Conservation (phyloP, 257 asterid species). For the Nicotiana tabacum region DNA sequence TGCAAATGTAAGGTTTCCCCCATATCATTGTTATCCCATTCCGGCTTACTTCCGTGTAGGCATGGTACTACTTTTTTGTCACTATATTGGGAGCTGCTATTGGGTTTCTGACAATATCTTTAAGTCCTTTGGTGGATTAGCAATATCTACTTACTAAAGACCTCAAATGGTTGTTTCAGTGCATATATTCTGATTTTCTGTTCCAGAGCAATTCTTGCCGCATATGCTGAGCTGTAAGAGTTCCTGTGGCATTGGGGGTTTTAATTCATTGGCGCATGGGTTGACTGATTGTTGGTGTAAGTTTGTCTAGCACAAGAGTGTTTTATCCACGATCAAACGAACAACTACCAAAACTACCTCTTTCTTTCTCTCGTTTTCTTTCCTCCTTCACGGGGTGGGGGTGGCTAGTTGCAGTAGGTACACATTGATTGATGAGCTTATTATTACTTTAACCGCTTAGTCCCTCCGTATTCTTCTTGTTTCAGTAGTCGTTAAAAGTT, state of each 20-base stretch:
- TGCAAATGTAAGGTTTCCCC: constrained; percentile 4
- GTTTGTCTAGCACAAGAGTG: too few relatives aligned
- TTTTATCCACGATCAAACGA: too few relatives aligned
- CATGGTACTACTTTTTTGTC: neutral
- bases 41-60: neutral
- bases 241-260: too few relatives aligned
- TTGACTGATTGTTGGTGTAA: too few relatives aligned
- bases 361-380: neutral
- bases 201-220: too few relatives aligned
- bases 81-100: neutral
- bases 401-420: neutral
- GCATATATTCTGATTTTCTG: neutral
- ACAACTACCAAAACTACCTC: neutral
- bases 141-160: neutral
- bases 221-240: too few relatives aligned
- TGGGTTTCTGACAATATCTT: neutral
- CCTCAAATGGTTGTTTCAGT: neutral
- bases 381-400: neutral
- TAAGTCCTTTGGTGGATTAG: neutral
- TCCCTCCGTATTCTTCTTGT: neutral
- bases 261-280: too few relatives aligned
- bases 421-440: neutral
- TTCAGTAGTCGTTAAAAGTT: neutral
- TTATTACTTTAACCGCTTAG: neutral
- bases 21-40: neutral